Base-by-base conservation (phyloP, 495 filamentous ascomycete genomes). In the Talaromyces thailandensis region DNA sequence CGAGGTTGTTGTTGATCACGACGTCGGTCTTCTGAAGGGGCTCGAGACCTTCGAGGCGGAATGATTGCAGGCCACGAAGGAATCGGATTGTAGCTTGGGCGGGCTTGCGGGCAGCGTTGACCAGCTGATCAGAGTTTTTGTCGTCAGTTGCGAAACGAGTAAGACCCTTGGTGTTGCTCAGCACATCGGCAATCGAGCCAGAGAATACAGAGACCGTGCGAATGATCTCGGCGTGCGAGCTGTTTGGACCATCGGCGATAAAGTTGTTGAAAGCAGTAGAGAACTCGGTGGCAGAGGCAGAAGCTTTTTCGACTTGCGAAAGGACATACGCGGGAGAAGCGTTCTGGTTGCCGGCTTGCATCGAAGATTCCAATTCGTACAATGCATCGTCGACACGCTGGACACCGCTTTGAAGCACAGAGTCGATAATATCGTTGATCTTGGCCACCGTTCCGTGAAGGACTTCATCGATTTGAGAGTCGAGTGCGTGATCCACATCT, bases 261-360 rank as follows among this genome's bases (percentile, higher is more conserved):
- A 92, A 97, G 71, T 93, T 92, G 78, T 96, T 98, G 82, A 97
- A 98, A 0, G 94, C 86, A 3, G 93, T 97, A 0, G 93, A 93
- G 71, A 98, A 98, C 68, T 98, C 94, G 59, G 90, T 98, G 4
- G 93, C 91, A 61, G 86, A 96, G 14, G 91, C 84, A n/a, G 90
- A 91, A 0, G 94, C 94, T 76, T 97, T 98, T 72, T 98, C 94
- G 56, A 96, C 90, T 72, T 97, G 94, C 2, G 93, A 97, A 21
- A 97, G 80, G 23, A 98, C 92, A 70, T 96, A 97, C 2, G 92
- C 84, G n/a, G 94, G 91, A 26, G 93, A 95, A 2, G 94, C 94
- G 67, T 93, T 98, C 77, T 97, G 93, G 76, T 98, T 98, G 68
- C 94, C 94, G 50, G 94, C 94, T 72, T 97, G 93, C 92, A 96